A percentile compares a stretch with the other conserved stretches of the same genome.
phyloP scores from a whole-genome alignment of 805 yeast genomes.

The Wickerhamomyces canadensis region DNA sequence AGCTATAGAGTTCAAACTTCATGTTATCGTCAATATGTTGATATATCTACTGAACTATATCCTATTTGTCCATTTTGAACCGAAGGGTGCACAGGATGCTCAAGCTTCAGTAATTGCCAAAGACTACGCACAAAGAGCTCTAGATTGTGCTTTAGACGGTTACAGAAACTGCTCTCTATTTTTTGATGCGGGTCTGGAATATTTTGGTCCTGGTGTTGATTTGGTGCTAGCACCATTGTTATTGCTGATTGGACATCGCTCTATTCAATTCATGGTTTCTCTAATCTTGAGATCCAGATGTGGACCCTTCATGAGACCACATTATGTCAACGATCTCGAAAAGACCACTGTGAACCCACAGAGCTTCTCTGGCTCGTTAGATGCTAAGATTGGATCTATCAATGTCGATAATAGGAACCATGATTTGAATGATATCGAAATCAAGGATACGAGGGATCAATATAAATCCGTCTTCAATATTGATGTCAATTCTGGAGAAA shows the following conservation, averaged over 20 bases:
- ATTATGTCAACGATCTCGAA: background rate
- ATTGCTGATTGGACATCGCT: constrained; percentile 48
- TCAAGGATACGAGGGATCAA: constrained; percentile 18
- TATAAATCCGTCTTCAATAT: constrained; percentile 26
- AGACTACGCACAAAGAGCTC: constrained; percentile 36
- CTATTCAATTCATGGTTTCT: constrained; percentile 54
- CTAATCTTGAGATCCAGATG: constrained; percentile 43
- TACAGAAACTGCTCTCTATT: constrained; percentile 36
- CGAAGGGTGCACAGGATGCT: constrained; percentile 32
- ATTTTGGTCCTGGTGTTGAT: constrained; percentile 37
- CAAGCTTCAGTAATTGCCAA: constrained; percentile 29
- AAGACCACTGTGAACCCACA: constrained; percentile 8
- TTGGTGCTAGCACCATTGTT: constrained; percentile 44
- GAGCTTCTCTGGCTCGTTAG: constrained; percentile 11
- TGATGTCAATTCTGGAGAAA: constrained; percentile 32
- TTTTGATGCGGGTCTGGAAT: constrained; percentile 31
- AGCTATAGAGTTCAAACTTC: constrained; percentile 34
- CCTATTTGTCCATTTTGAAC: constrained; percentile 38
- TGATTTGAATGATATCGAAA: constrained; percentile 16
- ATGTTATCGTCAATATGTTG: constrained; percentile 40
- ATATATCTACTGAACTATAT: constrained; percentile 47
- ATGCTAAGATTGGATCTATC: constrained; percentile 5
- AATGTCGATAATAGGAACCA: constrained; percentile 19
- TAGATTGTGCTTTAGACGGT: constrained; percentile 38
- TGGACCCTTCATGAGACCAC: constrained; percentile 33